These are phyloP conservation scores for Arthrobotrys musiformis DNA, from an alignment of 2,329 filamentous ascomycete genomes.

Conservation along the genomic window DNA sequence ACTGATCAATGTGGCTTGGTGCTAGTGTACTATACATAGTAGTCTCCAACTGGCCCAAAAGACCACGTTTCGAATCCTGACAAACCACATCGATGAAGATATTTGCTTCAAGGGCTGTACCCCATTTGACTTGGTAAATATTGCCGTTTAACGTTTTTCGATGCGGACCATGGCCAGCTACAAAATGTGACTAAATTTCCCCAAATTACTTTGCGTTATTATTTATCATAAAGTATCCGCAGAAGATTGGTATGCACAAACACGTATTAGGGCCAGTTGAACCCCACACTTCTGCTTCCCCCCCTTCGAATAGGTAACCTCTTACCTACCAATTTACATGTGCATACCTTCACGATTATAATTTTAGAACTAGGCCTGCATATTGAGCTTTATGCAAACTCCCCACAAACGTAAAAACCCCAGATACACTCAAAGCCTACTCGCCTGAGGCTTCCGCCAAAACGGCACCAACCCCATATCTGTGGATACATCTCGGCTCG, in stretches of 20 bases:
- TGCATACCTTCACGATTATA: background rate
- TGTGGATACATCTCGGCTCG: constrained; percentile 1
- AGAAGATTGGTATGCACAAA: constrained; percentile 7
- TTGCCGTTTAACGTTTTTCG: background rate
- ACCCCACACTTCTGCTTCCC: constrained; percentile 2
- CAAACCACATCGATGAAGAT: background rate
- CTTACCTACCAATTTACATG: constrained; percentile 2
- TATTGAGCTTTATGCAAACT: constrained; percentile 10
- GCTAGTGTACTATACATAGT: no score
- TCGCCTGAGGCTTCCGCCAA: constrained; percentile 8
- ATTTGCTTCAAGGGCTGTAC: background rate
- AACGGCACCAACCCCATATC: background rate
- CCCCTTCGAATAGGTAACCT: constrained; percentile 1
- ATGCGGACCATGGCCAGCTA: background rate
- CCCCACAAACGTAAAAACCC: constrained; percentile 10
- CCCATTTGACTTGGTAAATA: background rate
- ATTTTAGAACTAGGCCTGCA: constrained; percentile 18
- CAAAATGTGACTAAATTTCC: constrained; percentile 10
- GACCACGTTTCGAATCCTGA: constrained; percentile 17
- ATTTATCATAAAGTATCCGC: constrained; percentile 23
- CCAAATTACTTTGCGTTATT: constrained; percentile 11
- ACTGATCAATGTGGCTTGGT: background rate
- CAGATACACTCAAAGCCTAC: background rate
- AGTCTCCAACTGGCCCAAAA: no score
- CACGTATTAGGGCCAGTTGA: constrained; percentile 1